phyloP scores from a whole-genome alignment of 75 land plant species.

The Pseudotsuga menziesii region DNA sequence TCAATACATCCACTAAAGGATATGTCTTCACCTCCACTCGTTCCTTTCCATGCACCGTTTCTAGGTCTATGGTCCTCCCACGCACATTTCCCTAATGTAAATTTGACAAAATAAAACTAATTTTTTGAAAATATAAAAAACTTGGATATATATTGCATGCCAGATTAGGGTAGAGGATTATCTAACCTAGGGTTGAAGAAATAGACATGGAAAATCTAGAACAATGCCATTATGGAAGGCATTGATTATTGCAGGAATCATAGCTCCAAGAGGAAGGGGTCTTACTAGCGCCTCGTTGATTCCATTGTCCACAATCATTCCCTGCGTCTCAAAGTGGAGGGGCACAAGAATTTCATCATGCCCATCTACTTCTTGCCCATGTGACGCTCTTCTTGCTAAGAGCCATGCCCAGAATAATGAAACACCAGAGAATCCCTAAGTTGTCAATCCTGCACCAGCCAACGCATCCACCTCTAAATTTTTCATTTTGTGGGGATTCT shows the following conservation, averaged over 20 bases:
- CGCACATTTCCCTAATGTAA: not conserved
- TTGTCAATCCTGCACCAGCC: conserved; percentile 52
- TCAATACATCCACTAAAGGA: conserved; percentile 47
- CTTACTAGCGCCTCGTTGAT: conserved; percentile 24
- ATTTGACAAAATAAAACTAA: not conserved
- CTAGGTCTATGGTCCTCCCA: conserved; percentile 45
- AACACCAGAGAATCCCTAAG: conserved; percentile 60
- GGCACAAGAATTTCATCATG: conserved; percentile 59
- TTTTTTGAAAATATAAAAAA: not conserved
- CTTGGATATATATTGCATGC: too few relatives aligned
- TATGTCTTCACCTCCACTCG: conserved; percentile 31
- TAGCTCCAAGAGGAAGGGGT: conserved; percentile 45
- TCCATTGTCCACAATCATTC: conserved; percentile 55
- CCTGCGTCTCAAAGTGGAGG: conserved; percentile 35
- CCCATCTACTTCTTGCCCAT: conserved; percentile 47
- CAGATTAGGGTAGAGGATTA: too few relatives aligned
- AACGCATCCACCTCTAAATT: conserved; percentile 35
- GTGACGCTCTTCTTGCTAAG: conserved; percentile 22
- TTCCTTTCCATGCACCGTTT: conserved; percentile 33
- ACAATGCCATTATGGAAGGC: conserved; percentile 70
- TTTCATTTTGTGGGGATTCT: conserved; percentile 45
- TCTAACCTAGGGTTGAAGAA: not conserved
- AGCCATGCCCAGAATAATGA: conserved; percentile 69
- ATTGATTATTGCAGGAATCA: conserved; percentile 64
- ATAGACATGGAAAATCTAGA: conserved; percentile 47